Evolutionary conservation across 2,329 filamentous ascomycete genomes (phyloP).

Genomic region (Venturia aucupariae): DNA sequence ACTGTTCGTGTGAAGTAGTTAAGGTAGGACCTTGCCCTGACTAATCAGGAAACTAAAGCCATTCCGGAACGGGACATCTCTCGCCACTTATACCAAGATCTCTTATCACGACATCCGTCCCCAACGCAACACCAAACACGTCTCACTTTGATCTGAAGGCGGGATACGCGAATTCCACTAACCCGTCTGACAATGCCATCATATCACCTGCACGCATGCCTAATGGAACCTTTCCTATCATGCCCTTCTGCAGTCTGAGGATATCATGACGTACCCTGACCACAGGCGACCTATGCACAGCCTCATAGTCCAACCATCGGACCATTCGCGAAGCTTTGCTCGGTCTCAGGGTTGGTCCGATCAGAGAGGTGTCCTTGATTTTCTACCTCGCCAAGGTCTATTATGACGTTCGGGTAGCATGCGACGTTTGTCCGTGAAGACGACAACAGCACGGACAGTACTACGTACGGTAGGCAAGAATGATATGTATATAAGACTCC

Average conservation of each 20-base stretch:
- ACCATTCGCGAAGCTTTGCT: neutral
- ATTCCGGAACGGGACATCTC: neutral
- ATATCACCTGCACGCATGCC: neutral
- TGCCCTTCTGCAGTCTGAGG: neutral
- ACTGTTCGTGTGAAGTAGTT: too few relatives aligned
- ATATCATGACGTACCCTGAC: neutral
- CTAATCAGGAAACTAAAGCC: neutral
- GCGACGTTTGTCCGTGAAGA: neutral
- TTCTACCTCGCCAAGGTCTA: neutral
- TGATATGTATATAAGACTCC: slow-evolving; percentile 1
- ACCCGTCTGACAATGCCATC: neutral
- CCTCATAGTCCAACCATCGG: neutral
- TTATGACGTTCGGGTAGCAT: neutral
- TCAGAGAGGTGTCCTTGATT: neutral
- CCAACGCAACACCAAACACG: neutral
- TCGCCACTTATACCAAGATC: neutral
- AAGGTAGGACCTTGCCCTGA: too few relatives aligned
- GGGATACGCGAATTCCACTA: neutral
- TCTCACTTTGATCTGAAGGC: neutral
- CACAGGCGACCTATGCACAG: neutral
- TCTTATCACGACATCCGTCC: neutral
- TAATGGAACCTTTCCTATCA: neutral
- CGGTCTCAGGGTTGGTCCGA: neutral
- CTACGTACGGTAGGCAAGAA: neutral
- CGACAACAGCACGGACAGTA: too few relatives aligned